Evolutionary conservation across 148 eudicot genomes (phyloP), one percentile per base, ranked within the genome.

Genomic region (Rhododendron mucronatum): DNA sequence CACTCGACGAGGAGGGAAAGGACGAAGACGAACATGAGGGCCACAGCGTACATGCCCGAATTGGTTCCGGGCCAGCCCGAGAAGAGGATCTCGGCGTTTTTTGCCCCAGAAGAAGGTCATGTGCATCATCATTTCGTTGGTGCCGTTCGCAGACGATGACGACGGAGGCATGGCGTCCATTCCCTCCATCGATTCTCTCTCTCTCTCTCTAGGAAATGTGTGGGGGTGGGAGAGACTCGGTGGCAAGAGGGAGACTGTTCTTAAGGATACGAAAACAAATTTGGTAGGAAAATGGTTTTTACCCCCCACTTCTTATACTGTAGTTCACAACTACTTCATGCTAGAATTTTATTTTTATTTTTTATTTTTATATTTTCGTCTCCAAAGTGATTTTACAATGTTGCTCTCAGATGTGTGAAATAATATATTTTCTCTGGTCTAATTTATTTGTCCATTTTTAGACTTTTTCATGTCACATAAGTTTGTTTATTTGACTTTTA

Each of bases 21-120:
- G 26, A 86, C 14, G 83, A 94, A 94, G 55, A 95, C 91, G 37
- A 91, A n/a, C 0, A 86, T n/a, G 7, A 94, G 87, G 7, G 96
- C 88, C 4, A 90, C 26, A 0, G 82, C 81, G 86, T 95, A 94
- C 91, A 89, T 90, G 20, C 86, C 92, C 37, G 88, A 51, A 82
- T 75, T 18, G 39, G 87, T 78, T 18, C 98, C 98, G 33, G 96
- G 95, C 94, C 95, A 96, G 0, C 94, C 92, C 44, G 87, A 15
- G 90, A 96, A 96, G 2, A 96, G 87, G 7, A 93, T 87, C 39
- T 82, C 87, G 21, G 95, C 88, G 47, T 90, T 63, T 2, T 2
- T 87, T 86, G 3, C 98, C 98, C 98, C 98, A 93, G 90, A 92
- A 95, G 81, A 96, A 96, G 6, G 93, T 86, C 98, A 93, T 94